phyloP scores from a whole-genome alignment of 2,329 filamentous ascomycete genomes.

The Aureobasidium sp. region DNA sequence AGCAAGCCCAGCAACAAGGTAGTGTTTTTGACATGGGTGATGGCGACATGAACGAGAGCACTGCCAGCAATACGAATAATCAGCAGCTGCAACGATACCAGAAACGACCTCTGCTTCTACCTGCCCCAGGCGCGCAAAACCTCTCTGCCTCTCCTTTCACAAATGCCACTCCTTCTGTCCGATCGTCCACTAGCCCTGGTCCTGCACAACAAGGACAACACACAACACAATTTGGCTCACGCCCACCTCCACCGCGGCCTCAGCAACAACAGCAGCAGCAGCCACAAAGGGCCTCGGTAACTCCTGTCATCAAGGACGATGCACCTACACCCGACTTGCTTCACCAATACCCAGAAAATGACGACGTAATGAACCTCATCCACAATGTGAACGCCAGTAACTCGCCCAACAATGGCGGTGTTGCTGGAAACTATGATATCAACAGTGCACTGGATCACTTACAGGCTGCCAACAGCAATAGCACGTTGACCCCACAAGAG shows the following conservation, averaged over 20 bases:
- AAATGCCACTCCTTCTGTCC: slow-evolving; percentile 15
- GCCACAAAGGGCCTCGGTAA: slow-evolving; percentile 19
- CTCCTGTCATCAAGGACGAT: slow-evolving; percentile 35
- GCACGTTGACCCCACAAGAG: slow-evolving; percentile 41
- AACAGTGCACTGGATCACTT: slow-evolving; percentile 40
- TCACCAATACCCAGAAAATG: slow-evolving; percentile 32
- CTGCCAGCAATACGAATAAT: slow-evolving; percentile 26
- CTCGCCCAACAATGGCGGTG: slow-evolving; percentile 26
- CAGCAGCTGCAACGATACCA: slow-evolving; percentile 26
- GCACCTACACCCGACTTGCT: slow-evolving; percentile 31
- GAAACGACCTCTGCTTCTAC: slow-evolving; percentile 27
- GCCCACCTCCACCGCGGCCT: background rate
- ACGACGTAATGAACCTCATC: slow-evolving; percentile 47
- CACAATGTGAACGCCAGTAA: slow-evolving; percentile 36
- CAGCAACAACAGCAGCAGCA: slow-evolving; percentile 7
- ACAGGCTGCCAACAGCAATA: slow-evolving; percentile 35
- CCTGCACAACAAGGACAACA: slow-evolving; percentile 4
- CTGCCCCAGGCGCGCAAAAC: background rate
- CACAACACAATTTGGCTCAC: background rate
- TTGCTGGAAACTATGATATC: slow-evolving; percentile 34
- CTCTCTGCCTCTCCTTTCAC: slow-evolving; percentile 20
- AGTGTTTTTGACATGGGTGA: slow-evolving; percentile 55
- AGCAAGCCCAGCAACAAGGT: slow-evolving; percentile 46
- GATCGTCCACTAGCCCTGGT: slow-evolving; percentile 15
- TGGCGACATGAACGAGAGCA: slow-evolving; percentile 41